phyloP scores from a whole-genome alignment of 495 filamentous ascomycete genomes.

The Xylaria nigripes region DNA sequence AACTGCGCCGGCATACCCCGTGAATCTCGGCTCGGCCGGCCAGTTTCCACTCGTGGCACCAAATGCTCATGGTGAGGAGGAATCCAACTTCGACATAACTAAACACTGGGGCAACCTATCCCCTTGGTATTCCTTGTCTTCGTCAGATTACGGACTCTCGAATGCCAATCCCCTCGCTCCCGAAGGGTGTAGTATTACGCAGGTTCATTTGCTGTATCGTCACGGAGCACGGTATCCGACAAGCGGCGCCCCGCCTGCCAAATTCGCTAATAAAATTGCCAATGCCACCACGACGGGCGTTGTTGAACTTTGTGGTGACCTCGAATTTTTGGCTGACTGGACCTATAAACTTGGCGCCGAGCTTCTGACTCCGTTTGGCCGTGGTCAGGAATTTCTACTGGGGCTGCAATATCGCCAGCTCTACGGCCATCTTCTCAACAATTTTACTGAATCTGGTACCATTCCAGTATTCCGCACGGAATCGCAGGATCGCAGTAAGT shows the following conservation, averaged over 20 bases:
- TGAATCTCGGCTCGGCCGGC: constrained; percentile 22
- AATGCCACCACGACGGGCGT: constrained; percentile 19
- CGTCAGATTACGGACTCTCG: constrained; percentile 23
- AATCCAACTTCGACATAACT: constrained; percentile 21
- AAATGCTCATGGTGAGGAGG: constrained; percentile 14
- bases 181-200: constrained; percentile 42
- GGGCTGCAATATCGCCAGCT: constrained; percentile 35
- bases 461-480: constrained; percentile 33
- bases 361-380: constrained; percentile 41
- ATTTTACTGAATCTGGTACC: constrained; percentile 27
- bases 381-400: constrained; percentile 29
- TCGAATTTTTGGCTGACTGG: constrained; percentile 45
- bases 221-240: constrained; percentile 26
- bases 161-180: constrained; percentile 24
- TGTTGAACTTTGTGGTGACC: constrained; percentile 36
- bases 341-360: constrained; percentile 45
- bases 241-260: constrained; percentile 16
- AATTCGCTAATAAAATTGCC: constrained; percentile 24
- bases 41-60: constrained; percentile 22
- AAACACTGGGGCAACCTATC: constrained; percentile 27
- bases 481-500: constrained; percentile 24
- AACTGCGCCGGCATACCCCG: constrained; percentile 18
- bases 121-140: constrained; percentile 25
- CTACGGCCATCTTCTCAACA: constrained; percentile 37
- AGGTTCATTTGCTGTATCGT: constrained; percentile 39